Percentiles rank a stretch among this genome's conserved stretches.
These are phyloP conservation scores for Pythium phragmiticola DNA, from an alignment of 352 stramenopile genomes.

Conservation along the genomic window DNA sequence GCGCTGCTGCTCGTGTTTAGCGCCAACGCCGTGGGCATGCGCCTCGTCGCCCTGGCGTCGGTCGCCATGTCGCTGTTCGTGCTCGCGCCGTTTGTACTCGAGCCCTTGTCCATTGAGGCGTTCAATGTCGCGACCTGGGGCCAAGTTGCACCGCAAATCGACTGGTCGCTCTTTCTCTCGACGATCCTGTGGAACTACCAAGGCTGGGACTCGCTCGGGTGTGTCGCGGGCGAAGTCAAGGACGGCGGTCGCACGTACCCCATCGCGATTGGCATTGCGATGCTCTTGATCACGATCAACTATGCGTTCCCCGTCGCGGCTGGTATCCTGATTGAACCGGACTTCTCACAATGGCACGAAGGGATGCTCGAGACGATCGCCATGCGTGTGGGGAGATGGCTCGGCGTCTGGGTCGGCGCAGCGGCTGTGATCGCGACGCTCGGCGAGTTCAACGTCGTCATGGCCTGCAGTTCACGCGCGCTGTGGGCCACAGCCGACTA, in stretches of 20 bases:
- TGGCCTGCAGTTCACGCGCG: conserved; percentile 79
- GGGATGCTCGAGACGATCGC: conserved; percentile 75
- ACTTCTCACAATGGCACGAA: conserved; percentile 71
- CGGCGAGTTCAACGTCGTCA: conserved; percentile 86
- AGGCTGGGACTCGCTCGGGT: conserved; percentile 86
- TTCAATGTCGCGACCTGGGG: conserved; percentile 79
- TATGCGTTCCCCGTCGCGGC: conserved; percentile 82
- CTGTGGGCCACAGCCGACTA: conserved; percentile 83
- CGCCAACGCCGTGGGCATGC: conserved; percentile 76
- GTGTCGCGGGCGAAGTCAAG: conserved; percentile 84
- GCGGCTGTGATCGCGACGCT: conserved; percentile 76
- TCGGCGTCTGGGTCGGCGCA: conserved; percentile 80
- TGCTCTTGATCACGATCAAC: conserved; percentile 82
- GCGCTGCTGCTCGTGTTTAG: conserved; percentile 71
- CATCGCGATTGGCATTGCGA: conserved; percentile 81
- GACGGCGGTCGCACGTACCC: conserved; percentile 76
- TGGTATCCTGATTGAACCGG: conserved; percentile 74
- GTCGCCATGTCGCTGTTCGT: conserved; percentile 85
- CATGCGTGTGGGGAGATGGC: conserved; percentile 67
- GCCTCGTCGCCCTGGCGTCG: conserved; percentile 65
- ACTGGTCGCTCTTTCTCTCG: conserved; percentile 86
- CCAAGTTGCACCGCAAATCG: conserved; percentile 58
- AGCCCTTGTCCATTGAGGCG: conserved; percentile 66
- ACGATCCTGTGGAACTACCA: conserved; percentile 89
- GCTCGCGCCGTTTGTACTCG: conserved; percentile 74